Conservation (phyloP, 192 early-diverging fungal genomes). For the Gamsiella multidivaricata region DNA sequence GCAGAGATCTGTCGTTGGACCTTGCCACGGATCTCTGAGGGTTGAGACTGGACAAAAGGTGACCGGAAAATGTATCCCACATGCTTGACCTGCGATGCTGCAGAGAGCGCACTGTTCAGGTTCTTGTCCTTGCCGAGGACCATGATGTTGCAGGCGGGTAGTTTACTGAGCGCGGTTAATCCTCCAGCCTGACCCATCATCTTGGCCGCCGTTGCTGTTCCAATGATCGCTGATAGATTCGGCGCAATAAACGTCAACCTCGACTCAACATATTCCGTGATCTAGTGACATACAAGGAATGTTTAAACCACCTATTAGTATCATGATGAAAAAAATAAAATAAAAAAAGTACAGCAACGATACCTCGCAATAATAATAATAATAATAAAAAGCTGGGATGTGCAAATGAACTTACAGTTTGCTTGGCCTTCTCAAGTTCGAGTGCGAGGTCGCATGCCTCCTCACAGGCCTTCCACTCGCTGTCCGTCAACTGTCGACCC, state of each 20-base stretch:
- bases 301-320: too few relatives aligned
- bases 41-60: constrained; percentile 74
- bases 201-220: constrained; percentile 88
- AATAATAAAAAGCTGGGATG: background rate
- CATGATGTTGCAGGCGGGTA: constrained; percentile 91
- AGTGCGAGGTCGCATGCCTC: constrained; percentile 85
- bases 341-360: too few relatives aligned
- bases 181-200: constrained; percentile 93
- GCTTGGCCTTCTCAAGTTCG: constrained; percentile 76
- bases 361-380: background rate
- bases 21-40: constrained; percentile 82
- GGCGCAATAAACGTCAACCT: constrained; percentile 94
- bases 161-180: constrained; percentile 83
- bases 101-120: constrained; percentile 71
- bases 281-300: too few relatives aligned
- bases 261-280: constrained; percentile 91
- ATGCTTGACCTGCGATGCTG: constrained; percentile 74
- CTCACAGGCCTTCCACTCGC: constrained; percentile 71
- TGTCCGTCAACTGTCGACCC: constrained; percentile 70
- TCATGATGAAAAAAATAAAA: too few relatives aligned
- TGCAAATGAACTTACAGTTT: constrained; percentile 56
- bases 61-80: constrained; percentile 84
- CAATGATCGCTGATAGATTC: constrained; percentile 89
- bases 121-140: constrained; percentile 56
- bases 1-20: constrained; percentile 83